Evolutionary conservation across 1,284 basidiomycete species (phyloP), one percentile per base, ranked within the genome.

Genomic region (Trichosporon coremiiforme): DNA sequence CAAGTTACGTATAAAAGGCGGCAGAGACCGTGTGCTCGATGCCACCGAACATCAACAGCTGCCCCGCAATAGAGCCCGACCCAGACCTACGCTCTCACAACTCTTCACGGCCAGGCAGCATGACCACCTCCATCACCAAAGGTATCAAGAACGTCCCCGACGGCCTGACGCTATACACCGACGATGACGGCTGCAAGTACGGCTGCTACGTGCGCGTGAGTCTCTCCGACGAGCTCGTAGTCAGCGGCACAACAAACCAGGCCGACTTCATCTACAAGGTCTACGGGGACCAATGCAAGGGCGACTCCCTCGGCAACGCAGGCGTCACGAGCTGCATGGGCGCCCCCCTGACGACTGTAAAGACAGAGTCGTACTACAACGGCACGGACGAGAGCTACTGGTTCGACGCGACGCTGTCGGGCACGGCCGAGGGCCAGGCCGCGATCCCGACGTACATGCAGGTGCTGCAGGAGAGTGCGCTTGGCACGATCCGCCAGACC

Each of bases 221-320:
- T 12, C 22, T 55, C 2, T 55, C 50, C 22, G 50, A 55, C 50
- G 8, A 29, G 8, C 6, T 25, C 10, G 50, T 55, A 10, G 12
- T 55, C 20, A 55, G 20, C 12, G 50, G 50, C 4, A 55, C 50
- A 22, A 9, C 25, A 3, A 55, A 55, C 50, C 50, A 55, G 22
- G 50, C 50, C 50, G 50, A 55, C 50, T 55, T 55, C 50, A 9
- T 55, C 7, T 29, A 25, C 50, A 55, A 55, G 50, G 13, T 55
- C 8, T 55, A 25, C 22, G 25, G 10, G 2, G 50, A 55, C 3
- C 50, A 29, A 9, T 55, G 50, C 50, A 55, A 55, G 50, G 50
- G 20, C 50, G 25, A 55, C 8, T 22, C 2, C 20, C 25, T 25
- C 50, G 22, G 25, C 50, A 12, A 12, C 10, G 4, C 9, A 15